A percentile compares a stretch with the other conserved stretches of the same genome.
These are phyloP conservation scores for Suhomyces anneliseae DNA, from an alignment of 1,139 yeast species.

Conservation along the genomic window DNA sequence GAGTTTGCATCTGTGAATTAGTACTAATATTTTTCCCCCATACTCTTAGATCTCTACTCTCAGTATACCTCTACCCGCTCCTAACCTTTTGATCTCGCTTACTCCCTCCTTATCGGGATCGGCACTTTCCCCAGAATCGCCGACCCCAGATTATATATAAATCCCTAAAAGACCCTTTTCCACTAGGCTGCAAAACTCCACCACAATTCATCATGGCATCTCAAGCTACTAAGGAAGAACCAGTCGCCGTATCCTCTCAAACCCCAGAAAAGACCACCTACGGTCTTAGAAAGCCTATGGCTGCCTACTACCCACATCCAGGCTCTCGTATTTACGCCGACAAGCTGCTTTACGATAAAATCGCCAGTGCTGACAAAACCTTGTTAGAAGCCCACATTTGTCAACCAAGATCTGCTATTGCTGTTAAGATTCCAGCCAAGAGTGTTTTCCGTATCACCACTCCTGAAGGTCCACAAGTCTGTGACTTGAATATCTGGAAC, in stretches of 20 bases:
- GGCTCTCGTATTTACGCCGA: conserved; percentile 55
- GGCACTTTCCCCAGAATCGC: too few species aligned
- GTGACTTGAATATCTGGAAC: conserved; percentile 68
- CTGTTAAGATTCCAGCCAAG: conserved; percentile 61
- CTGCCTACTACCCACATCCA: conserved; percentile 59
- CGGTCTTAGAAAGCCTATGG: conserved; percentile 48
- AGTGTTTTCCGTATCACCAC: conserved; percentile 59
- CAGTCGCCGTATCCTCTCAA: conserved; percentile 27
- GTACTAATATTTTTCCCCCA: too few species aligned
- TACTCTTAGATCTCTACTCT: too few species aligned
- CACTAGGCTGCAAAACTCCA: not conserved
- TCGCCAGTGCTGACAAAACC: conserved; percentile 43
- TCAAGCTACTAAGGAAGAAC: not conserved
- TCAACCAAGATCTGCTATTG: conserved; percentile 57
- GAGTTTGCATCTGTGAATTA: too few species aligned
- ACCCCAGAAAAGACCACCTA: conserved; percentile 39
- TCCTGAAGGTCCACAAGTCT: conserved; percentile 71
- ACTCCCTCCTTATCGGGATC: too few species aligned
- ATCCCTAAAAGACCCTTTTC: not conserved
- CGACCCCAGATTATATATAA: too few species aligned
- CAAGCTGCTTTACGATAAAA: conserved; percentile 42
- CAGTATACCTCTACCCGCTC: too few species aligned
- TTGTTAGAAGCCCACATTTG: conserved; percentile 40
- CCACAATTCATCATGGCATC: not conserved
- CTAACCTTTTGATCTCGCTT: too few species aligned